Conservation (phyloP, 345 rosid genomes). For the Populus simonii region DNA sequence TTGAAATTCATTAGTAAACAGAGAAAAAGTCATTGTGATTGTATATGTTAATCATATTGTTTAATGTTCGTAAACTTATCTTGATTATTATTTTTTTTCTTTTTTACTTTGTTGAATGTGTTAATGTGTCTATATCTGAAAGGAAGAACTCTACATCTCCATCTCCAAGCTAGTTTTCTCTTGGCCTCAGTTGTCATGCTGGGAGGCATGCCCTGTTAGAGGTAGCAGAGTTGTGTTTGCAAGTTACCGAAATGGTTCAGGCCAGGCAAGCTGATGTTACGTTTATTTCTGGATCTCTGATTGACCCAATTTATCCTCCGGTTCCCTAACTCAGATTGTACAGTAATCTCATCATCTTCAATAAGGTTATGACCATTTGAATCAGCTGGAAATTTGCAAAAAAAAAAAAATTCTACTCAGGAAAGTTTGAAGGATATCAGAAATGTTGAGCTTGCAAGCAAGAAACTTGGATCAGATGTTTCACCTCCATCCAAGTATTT, state of each 20-base stretch:
- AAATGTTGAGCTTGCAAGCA: background rate
- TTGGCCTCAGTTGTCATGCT: conserved; percentile 20
- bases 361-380: background rate
- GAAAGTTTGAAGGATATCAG: conserved; percentile 5
- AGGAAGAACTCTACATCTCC: conserved; percentile 23
- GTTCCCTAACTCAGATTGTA: background rate
- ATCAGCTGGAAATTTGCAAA: background rate
- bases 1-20: background rate
- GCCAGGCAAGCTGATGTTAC: conserved; percentile 14
- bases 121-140: conserved; percentile 2
- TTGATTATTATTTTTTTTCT: background rate
- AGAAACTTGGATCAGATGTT: background rate
- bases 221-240: conserved; percentile 28
- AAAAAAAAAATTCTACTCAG: background rate
- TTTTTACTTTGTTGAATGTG: background rate
- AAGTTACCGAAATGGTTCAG: conserved; percentile 16
- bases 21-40: background rate
- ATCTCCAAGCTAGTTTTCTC: conserved; percentile 17
- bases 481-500: conserved; percentile 1
- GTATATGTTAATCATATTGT: background rate
- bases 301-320: background rate
- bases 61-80: background rate
- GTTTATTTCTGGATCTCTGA: background rate
- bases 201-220: conserved; percentile 4
- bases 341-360: background rate